Base-by-base conservation (phyloP, 441 rosid genomes). In the Daphne laureola region DNA sequence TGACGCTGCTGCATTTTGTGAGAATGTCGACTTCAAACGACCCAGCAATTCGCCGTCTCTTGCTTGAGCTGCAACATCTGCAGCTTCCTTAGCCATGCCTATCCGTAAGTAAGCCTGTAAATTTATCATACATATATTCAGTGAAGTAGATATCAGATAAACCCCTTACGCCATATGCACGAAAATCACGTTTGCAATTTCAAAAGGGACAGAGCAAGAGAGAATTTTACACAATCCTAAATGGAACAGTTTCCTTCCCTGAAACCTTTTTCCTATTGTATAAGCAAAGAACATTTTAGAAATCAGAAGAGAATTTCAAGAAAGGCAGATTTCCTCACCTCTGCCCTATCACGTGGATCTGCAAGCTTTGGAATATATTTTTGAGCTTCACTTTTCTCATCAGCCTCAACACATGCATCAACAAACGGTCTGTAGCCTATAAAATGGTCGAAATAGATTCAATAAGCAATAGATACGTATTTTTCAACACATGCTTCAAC, bases 11-110 rank as follows among this genome's bases (percentile, higher is more conserved):
- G 93, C 76, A 63, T 90, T 93, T 59, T 90, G 99, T 35, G 91
- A 59, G 65, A 93, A 90, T 26, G 96, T 93, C 67, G 76, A 65
- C 67, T 75, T 85, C 73, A 90, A 68, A 64, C 96, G 77, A 43
- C 89, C 96, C 16, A 93, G 83, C 77, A 93, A 75, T 69, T 90
- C 99, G 2, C 96, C 96, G 61, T 93, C 98, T 68, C 90, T 87
- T 44, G 96, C 93, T 65, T 87, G 99, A 53, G 96, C 85, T 12
- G 99, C 99, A 58, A 91, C 91, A 67, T 90, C 97, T 8, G 96
- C 99, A 17, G 99, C 99, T 77, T 93, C 99, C 73, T 93, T 90
- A 3, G 96, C 97, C 97, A 90, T 90, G 58, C 95, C 99, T 51
- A 93, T 82, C 63, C 89, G 84, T 62, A 97, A 96, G 68, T 78